phyloP scores from a whole-genome alignment of 1,284 basidiomycete genomes.

The Trichosporon ovoides region DNA sequence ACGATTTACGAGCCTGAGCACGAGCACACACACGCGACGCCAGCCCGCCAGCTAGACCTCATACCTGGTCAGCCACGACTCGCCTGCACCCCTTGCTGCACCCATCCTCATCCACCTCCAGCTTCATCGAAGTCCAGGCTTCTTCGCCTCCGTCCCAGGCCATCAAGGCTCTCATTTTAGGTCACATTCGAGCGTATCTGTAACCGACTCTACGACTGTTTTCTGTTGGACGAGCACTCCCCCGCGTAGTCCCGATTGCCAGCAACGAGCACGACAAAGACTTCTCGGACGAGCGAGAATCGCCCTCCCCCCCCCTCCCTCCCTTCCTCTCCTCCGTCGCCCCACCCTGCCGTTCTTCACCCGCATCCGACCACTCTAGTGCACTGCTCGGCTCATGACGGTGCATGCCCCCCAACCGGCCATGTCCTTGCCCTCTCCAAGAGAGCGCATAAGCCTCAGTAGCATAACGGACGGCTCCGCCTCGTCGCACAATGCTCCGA shows the following conservation, averaged over 20 bases:
- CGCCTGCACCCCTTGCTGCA: background rate
- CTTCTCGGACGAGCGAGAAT: background rate
- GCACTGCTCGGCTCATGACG: slow-evolving; percentile 2
- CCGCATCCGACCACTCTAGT: background rate
- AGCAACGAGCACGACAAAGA: background rate
- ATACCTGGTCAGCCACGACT: background rate
- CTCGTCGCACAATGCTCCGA: background rate
- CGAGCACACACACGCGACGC: background rate
- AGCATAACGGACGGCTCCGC: slow-evolving; percentile 1
- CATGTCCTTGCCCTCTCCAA: slow-evolving; percentile 1
- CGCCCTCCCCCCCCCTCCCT: no score
- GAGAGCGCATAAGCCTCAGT: slow-evolving; percentile 5
- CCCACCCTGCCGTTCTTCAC: background rate
- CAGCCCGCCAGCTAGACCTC: background rate
- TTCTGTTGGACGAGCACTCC: background rate
- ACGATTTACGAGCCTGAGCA: no score
- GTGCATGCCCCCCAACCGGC: slow-evolving; percentile 4
- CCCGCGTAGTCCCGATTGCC: background rate
- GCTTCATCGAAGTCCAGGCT: background rate
- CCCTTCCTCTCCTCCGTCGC: no score
- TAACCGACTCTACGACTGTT: background rate
- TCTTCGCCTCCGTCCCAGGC: background rate
- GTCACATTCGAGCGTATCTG: background rate
- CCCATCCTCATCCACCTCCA: background rate
- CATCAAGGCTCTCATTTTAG: background rate